Percentiles rank a stretch among this genome's conserved stretches.
These are phyloP conservation scores for Colletotrichum tamarilloi DNA, from an alignment of 2,329 filamentous ascomycete species.

Conservation along the genomic window DNA sequence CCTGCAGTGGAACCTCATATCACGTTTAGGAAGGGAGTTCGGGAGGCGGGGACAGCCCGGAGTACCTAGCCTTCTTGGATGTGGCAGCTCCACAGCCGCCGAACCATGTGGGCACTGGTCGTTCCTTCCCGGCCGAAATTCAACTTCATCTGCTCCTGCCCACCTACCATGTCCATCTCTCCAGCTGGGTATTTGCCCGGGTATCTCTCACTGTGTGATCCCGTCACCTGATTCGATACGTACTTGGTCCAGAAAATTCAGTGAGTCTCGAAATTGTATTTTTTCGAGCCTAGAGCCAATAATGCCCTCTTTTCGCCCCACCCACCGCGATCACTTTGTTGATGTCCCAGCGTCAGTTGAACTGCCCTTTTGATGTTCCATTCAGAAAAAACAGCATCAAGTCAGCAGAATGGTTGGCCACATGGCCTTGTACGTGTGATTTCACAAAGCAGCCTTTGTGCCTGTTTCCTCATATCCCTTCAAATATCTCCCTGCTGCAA, in stretches of 20 bases:
- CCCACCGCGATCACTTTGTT: neutral
- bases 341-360: too few species aligned
- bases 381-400: neutral
- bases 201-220: neutral
- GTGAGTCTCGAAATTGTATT: neutral
- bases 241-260: too few species aligned
- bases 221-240: neutral
- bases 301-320: neutral
- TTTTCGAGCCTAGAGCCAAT: neutral
- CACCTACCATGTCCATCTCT: neutral
- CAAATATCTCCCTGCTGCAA: neutral
- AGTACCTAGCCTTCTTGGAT: too few species aligned
- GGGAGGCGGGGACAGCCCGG: too few species aligned
- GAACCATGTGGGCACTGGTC: neutral
- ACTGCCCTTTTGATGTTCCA: too few species aligned
- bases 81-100: neutral
- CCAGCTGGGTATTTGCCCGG: neutral
- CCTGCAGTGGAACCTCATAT: too few species aligned
- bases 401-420: neutral
- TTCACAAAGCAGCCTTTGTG: neutral
- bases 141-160: neutral
- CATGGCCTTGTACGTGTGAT: rapidly evolving
- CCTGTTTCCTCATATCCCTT: neutral
- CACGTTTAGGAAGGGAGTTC: too few species aligned
- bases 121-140: neutral